Base-by-base conservation (phyloP, 1,284 basidiomycete genomes). In the Cutaneotrichosporon cutaneum region DNA sequence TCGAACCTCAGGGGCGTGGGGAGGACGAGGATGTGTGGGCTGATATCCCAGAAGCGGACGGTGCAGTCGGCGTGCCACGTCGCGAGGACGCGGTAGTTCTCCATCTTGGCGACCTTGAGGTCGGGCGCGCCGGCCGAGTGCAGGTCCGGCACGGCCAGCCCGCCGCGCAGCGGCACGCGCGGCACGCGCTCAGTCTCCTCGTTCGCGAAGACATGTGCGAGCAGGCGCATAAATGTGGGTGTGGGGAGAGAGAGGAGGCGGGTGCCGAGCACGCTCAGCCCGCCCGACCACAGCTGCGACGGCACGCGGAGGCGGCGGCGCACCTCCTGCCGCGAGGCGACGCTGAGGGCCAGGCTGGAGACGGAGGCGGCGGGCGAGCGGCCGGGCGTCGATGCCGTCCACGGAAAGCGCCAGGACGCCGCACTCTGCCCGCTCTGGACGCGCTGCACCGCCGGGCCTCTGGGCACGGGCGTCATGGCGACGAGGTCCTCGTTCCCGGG, bases 51-150 rank as follows among this genome's bases (percentile, higher is more conserved):
- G 67, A 78, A 79, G 18, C 77, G 71, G 24, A 93, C 77, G 1
- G 83, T 85, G n/a, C 85, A 78, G 70, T 92, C 86, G 2, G 80
- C 78, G 69, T 90, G 86, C 58, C 82, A 82, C 0, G 88, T 88
- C 1, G 88, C 77, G n/a, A 91, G 76, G 22, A 92, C 77, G 21
- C 89, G 85, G 68, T 84, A 85, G 11, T 83, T 83, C 71, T 91
- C 88, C 69, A 81, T 72, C 68, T 80, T 75, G 60, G 70, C 65
- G 16, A 72, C 70, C 39, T 72, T 76, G 54, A 76, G 65, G 45
- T 77, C 73, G 2, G 80, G 74, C 11, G 77, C 75, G 42, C 77
- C 73, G 36, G 71, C 69, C 0, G 73, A 74, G 56, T 76, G 68
- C 30, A 80, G 61, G 54, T 80, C 72, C 26, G 77, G 70, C 35